Evolutionary conservation across 176 grass and related monocot genomes (phyloP).

Genomic region (sorghum (Sorghum bicolor)): Sorghum_bicolor_NCBIv3 NC_012870.2:71258001-71258500

Average conservation of each 20-base stretch:
- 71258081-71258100: slow-evolving; percentile 44
- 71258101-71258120: slow-evolving; percentile 53
- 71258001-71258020: not conserved
- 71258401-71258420: slow-evolving; percentile 33
- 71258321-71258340: slow-evolving; percentile 47
- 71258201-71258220: slow-evolving; percentile 32
- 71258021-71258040: too few relatives aligned
- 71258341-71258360: slow-evolving; percentile 41
- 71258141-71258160: slow-evolving; percentile 41
- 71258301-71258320: slow-evolving; percentile 40
- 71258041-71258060: slow-evolving; percentile 48
- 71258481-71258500: slow-evolving; percentile 37
- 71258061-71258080: slow-evolving; percentile 37
- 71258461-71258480: slow-evolving; percentile 36
- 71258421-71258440: slow-evolving; percentile 40
- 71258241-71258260: slow-evolving; percentile 48
- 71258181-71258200: slow-evolving; percentile 33
- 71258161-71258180: slow-evolving; percentile 40
- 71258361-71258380: slow-evolving; percentile 24
- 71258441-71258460: slow-evolving; percentile 34
- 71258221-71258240: slow-evolving; percentile 16
- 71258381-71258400: slow-evolving; percentile 47
- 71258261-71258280: slow-evolving; percentile 52
- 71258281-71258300: slow-evolving; percentile 38
- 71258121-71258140: slow-evolving; percentile 58